Conservation (phyloP, 805 yeast species). For the Saccharomycopsis microspora region DNA sequence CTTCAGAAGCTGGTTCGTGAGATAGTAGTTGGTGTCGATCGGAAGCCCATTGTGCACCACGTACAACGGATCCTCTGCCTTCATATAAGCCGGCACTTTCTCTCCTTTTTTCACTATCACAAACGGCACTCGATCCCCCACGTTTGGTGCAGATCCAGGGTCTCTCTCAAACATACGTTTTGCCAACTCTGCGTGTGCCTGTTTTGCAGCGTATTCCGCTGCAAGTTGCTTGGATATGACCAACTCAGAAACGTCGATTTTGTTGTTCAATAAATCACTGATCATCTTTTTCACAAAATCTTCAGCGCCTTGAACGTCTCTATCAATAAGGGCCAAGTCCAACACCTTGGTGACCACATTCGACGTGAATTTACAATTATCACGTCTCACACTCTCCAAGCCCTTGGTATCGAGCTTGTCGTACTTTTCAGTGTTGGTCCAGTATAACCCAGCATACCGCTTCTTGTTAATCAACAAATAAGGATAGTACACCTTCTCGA, state of each 20-base stretch:
- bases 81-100: slow-evolving; percentile 78
- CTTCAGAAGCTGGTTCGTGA: slow-evolving; percentile 86
- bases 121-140: slow-evolving; percentile 97
- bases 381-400: slow-evolving; percentile 96
- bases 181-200: slow-evolving; percentile 94
- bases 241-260: slow-evolving; percentile 84
- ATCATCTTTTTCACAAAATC: slow-evolving; percentile 77
- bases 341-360: slow-evolving; percentile 88
- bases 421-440: slow-evolving; percentile 87
- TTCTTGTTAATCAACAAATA: slow-evolving; percentile 89
- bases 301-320: slow-evolving; percentile 80
- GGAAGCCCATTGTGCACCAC: slow-evolving; percentile 88
- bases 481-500: slow-evolving; percentile 94
- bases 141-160: slow-evolving; percentile 91
- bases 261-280: slow-evolving; percentile 81
- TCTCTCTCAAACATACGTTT: slow-evolving; percentile 95
- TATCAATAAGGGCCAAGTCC: slow-evolving; percentile 72
- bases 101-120: slow-evolving; percentile 79
- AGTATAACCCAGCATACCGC: slow-evolving; percentile 92
- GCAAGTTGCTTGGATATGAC: slow-evolving; percentile 91
- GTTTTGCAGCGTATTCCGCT: slow-evolving; percentile 89
- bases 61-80: slow-evolving; percentile 92
- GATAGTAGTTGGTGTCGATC: slow-evolving; percentile 86
- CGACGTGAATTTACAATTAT: slow-evolving; percentile 89
- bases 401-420: slow-evolving; percentile 99